phyloP scores from a whole-genome alignment of 148 eudicot genomes.

The Vaccinium darrowii region DNA sequence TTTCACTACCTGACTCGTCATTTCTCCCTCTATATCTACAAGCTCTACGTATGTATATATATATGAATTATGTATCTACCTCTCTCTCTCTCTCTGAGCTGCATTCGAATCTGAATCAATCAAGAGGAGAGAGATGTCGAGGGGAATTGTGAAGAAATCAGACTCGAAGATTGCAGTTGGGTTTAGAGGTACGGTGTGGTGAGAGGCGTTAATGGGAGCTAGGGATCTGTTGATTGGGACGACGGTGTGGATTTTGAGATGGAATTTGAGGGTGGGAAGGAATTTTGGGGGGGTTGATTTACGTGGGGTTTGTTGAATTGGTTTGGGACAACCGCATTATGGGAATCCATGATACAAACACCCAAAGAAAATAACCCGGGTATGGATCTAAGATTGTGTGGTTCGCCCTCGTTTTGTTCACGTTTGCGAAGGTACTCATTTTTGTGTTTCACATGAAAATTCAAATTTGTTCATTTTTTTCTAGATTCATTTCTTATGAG shows the following conservation, averaged over 20 bases:
- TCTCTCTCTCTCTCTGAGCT: not conserved
- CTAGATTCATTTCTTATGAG: no score
- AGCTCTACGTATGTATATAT: not conserved
- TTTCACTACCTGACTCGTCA: slow-evolving; percentile 42
- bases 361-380: no score
- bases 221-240: slow-evolving; percentile 17
- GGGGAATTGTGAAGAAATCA: not conserved
- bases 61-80: not conserved
- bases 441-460: no score
- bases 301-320: slow-evolving; percentile 2
- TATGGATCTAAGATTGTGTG: no score
- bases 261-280: slow-evolving; percentile 8
- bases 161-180: not conserved
- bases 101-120: slow-evolving; percentile 11
- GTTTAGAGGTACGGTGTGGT: not conserved
- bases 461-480: no score
- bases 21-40: slow-evolving; percentile 12
- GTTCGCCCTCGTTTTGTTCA: no score
- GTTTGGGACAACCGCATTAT: not conserved
- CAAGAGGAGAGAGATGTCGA: not conserved
- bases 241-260: not conserved
- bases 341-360: no score
- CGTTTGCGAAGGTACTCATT: no score
- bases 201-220: not conserved
- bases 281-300: not conserved